phyloP scores from a whole-genome alignment of 257 asterid genomes.

The Lithospermum erythrorhizon region DNA sequence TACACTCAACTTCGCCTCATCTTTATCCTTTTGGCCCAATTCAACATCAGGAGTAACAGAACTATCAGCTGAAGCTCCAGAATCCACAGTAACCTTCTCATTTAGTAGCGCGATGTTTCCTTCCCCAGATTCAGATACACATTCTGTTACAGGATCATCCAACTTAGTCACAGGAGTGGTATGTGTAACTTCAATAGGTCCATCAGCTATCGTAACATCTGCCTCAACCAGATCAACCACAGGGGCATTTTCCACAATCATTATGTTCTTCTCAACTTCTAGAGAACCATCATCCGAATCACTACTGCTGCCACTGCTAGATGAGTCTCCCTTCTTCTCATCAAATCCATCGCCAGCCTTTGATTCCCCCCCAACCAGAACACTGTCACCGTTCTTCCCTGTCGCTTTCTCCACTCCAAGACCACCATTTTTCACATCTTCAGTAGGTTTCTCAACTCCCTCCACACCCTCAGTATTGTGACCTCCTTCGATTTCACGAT shows the following conservation, averaged over 20 bases:
- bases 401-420: neutral
- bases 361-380: constrained; percentile 20
- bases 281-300: constrained; percentile 3
- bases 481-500: constrained; percentile 21
- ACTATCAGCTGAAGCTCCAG: constrained; percentile 9
- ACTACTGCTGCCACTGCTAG: constrained; percentile 13
- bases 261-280: neutral
- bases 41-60: neutral
- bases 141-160: neutral
- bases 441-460: constrained; percentile 14
- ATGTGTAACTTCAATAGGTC: neutral
- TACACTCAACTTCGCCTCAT: constrained; percentile 7
- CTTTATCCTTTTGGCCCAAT: neutral
- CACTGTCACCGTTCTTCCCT: neutral
- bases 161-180: neutral
- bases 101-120: neutral
- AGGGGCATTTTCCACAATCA: constrained; percentile 1
- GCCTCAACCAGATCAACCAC: neutral
- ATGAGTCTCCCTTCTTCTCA: constrained; percentile 29
- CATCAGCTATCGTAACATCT: neutral
- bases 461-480: constrained; percentile 26
- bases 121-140: constrained; percentile 4
- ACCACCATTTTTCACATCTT: constrained; percentile 5
- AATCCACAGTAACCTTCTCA: neutral
- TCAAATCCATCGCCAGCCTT: constrained; percentile 17